These are phyloP conservation scores for Rehmannia glutinosa DNA, from an alignment of 257 asterid species.

Conservation along the genomic window DNA sequence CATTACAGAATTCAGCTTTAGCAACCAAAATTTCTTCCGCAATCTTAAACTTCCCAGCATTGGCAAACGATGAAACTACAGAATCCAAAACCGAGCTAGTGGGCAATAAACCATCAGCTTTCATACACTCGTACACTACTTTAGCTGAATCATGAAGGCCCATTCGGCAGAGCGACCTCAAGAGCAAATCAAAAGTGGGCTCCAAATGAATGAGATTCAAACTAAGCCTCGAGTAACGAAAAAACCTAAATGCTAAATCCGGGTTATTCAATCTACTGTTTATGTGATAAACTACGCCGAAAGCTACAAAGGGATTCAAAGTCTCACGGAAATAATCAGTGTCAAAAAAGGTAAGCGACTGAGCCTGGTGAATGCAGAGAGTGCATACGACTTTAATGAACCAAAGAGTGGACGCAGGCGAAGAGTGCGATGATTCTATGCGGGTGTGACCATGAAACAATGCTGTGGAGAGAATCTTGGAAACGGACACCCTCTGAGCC, in stretches of 20 bases:
- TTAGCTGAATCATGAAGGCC: constrained; percentile 54
- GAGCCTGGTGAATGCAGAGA: constrained; percentile 50
- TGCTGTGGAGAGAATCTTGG: constrained; percentile 42
- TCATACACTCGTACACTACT: constrained; percentile 50
- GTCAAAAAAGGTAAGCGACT: constrained; percentile 35
- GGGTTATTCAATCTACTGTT: constrained; percentile 41
- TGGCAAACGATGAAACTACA: constrained; percentile 43
- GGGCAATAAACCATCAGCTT: constrained; percentile 49
- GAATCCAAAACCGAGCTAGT: constrained; percentile 34
- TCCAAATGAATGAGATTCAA: constrained; percentile 53
- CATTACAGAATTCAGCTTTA: constrained; percentile 42
- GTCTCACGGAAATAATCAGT: constrained; percentile 61
- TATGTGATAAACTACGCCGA: constrained; percentile 53
- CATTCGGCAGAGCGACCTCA: constrained; percentile 58
- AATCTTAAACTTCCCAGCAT: constrained; percentile 45
- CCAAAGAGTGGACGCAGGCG: constrained; percentile 52
- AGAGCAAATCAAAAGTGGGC: constrained; percentile 45
- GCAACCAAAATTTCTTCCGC: constrained; percentile 69
- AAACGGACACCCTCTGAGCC: constrained; percentile 51
- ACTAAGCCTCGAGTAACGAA: constrained; percentile 52
- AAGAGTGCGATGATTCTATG: constrained; percentile 29
- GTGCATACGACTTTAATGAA: constrained; percentile 77
- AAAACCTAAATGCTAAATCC: constrained; percentile 65
- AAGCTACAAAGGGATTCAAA: constrained; percentile 59
- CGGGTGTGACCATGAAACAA: constrained; percentile 40